Conservation (phyloP, 192 early-diverging fungal species). For the Coemansia nantahalensis region DNA sequence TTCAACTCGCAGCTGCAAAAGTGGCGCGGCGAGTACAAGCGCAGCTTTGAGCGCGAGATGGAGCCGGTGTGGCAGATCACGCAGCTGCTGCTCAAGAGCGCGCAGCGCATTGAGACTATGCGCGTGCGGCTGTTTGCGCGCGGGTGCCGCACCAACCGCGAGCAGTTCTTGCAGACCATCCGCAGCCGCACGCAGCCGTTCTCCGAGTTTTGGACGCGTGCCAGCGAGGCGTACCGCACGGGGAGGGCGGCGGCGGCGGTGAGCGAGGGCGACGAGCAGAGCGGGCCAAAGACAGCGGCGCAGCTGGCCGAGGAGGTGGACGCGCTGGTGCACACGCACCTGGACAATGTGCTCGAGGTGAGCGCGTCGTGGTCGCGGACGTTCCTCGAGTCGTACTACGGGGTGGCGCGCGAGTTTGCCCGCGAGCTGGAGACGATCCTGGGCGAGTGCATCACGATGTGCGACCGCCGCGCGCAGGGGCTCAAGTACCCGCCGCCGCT, state of each 20-base stretch:
- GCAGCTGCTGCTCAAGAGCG: slow-evolving; percentile 53
- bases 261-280: neutral
- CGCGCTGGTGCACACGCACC: slow-evolving; percentile 38
- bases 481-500: slow-evolving; percentile 52
- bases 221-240: slow-evolving; percentile 47
- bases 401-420: slow-evolving; percentile 56
- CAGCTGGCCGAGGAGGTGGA: slow-evolving; percentile 52
- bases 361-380: slow-evolving; percentile 53
- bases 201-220: slow-evolving; percentile 55
- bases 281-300: slow-evolving; percentile 6
- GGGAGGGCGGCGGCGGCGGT: slow-evolving; percentile 10
- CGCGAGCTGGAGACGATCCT: slow-evolving; percentile 55
- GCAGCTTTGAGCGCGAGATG: slow-evolving; percentile 59
- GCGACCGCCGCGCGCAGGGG: slow-evolving; percentile 52
- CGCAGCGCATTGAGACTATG: slow-evolving; percentile 55
- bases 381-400: slow-evolving; percentile 57
- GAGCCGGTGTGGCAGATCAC: slow-evolving; percentile 64
- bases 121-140: slow-evolving; percentile 53
- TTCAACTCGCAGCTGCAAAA: slow-evolving; percentile 63
- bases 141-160: slow-evolving; percentile 46
- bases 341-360: slow-evolving; percentile 53
- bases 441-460: slow-evolving; percentile 56
- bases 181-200: slow-evolving; percentile 54
- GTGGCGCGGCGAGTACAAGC: slow-evolving; percentile 56
- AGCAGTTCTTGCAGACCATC: slow-evolving; percentile 53